Evolutionary conservation across 2,329 filamentous ascomycete genomes (phyloP).

Genomic region (Fusarium keratoplasticum): DNA sequence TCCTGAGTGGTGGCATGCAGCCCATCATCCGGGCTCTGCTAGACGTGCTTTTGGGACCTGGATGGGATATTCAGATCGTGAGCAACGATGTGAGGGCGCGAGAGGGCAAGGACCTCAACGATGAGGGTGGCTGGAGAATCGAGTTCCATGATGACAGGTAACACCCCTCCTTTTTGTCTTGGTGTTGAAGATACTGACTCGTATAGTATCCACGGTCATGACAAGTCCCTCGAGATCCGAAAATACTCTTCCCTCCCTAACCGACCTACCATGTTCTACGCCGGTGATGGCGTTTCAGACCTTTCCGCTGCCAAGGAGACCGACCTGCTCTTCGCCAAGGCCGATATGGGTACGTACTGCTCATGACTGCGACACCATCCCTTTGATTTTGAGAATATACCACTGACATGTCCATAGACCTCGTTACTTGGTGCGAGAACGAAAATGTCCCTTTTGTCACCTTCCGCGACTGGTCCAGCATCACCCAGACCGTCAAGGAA

Average conservation of each 20-base stretch:
- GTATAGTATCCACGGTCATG: conserved; percentile 85
- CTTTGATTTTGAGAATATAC: not conserved
- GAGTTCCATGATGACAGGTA: conserved; percentile 87
- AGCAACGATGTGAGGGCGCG: conserved; percentile 81
- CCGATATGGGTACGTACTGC: conserved; percentile 76
- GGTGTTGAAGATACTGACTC: conserved; percentile 6
- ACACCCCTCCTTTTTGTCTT: conserved; percentile 17
- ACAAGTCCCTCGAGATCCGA: conserved; percentile 92
- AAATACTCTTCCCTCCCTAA: conserved; percentile 83
- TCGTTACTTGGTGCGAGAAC: conserved; percentile 87
- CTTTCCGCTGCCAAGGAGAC: conserved; percentile 93
- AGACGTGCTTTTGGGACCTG: conserved; percentile 80
- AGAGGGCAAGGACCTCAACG: conserved; percentile 77
- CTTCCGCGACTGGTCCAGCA: conserved; percentile 86
- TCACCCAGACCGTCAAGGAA: conserved; percentile 79
- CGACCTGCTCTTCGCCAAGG: conserved; percentile 93
- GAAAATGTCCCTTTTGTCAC: conserved; percentile 88
- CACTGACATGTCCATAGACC: conserved; percentile 65
- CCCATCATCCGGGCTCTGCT: conserved; percentile 90
- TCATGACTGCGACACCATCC: not conserved
- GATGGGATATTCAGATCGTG: conserved; percentile 88
- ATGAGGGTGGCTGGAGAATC: conserved; percentile 88
- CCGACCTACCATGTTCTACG: conserved; percentile 90
- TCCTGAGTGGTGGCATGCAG: conserved; percentile 92
- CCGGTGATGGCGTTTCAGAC: conserved; percentile 93